Conservation (phyloP, 2,329 filamentous ascomycete genomes). For the Metarhizium anisopliae region DNA sequence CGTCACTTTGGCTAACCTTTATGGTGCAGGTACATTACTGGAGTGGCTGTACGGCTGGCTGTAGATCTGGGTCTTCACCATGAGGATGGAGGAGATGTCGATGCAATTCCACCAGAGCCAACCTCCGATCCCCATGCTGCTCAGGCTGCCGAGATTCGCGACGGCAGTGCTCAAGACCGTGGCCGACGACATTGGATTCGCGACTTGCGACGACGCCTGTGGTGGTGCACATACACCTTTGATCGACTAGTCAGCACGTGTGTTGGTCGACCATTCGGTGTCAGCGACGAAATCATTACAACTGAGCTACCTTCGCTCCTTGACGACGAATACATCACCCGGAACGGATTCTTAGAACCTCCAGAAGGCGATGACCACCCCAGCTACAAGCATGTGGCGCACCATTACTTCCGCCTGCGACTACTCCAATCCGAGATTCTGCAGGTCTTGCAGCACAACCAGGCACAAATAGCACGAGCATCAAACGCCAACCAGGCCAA, state of each 20-base stretch:
- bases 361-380: constrained; percentile 49
- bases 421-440: constrained; percentile 90
- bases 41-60: constrained; percentile 81
- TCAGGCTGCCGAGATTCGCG: constrained; percentile 8
- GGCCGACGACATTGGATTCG: constrained; percentile 73
- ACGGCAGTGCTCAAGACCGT: constrained; percentile 37
- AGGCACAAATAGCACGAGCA: constrained; percentile 68
- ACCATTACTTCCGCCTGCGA: constrained; percentile 86
- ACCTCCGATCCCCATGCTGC: constrained; percentile 20
- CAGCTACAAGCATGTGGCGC: constrained; percentile 83
- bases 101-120: constrained; percentile 43
- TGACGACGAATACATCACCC: constrained; percentile 82
- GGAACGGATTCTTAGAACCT: constrained; percentile 59
- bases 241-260: constrained; percentile 93
- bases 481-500: constrained; percentile 54
- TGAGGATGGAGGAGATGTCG: constrained; percentile 67
- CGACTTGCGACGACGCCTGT: constrained; percentile 76
- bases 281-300: constrained; percentile 93
- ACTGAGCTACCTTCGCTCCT: constrained; percentile 87
- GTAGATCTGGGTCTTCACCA: constrained; percentile 89
- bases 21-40: constrained; percentile 67
- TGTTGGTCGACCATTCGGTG: constrained; percentile 85
- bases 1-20: neutral
- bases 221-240: constrained; percentile 96
- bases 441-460: constrained; percentile 86